Evolutionary conservation across 2,329 filamentous ascomycete species (phyloP).

Genomic region (Neofusicoccum sp.): DNA sequence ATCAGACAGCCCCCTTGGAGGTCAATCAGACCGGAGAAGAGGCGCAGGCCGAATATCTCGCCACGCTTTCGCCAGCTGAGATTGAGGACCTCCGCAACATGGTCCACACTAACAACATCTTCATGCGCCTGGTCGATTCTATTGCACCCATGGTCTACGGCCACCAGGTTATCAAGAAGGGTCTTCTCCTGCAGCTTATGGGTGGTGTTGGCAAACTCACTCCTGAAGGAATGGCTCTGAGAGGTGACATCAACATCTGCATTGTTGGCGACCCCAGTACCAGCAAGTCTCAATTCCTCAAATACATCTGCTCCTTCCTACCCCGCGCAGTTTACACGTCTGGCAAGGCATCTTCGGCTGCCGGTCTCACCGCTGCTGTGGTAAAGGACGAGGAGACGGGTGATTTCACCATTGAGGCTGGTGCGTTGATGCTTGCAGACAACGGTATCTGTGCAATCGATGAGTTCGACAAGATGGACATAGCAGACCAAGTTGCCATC

Average conservation of each 20-base stretch:
- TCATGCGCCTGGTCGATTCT: slow-evolving; percentile 86
- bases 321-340: slow-evolving; percentile 96
- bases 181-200: slow-evolving; percentile 87
- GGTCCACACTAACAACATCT: slow-evolving; percentile 95
- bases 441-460: slow-evolving; percentile 98
- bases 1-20: slow-evolving; percentile 68
- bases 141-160: slow-evolving; percentile 97
- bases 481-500: slow-evolving; percentile 94
- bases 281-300: slow-evolving; percentile 96
- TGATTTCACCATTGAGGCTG: slow-evolving; percentile 97
- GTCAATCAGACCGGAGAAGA: slow-evolving; percentile 65
- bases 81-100: slow-evolving; percentile 89
- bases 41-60: slow-evolving; percentile 81
- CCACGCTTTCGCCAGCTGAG: slow-evolving; percentile 79
- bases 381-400: slow-evolving; percentile 98
- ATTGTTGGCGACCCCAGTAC: slow-evolving; percentile 96
- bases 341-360: slow-evolving; percentile 94
- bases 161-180: slow-evolving; percentile 97
- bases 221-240: slow-evolving; percentile 88
- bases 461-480: slow-evolving; percentile 99
- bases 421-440: slow-evolving; percentile 93
- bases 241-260: slow-evolving; percentile 98
- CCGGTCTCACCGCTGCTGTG: slow-evolving; percentile 94
- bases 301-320: slow-evolving; percentile 96
- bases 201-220: slow-evolving; percentile 93